phyloP scores from a whole-genome alignment of 2,329 filamentous ascomycete genomes.

The Alternaria sp. region DNA sequence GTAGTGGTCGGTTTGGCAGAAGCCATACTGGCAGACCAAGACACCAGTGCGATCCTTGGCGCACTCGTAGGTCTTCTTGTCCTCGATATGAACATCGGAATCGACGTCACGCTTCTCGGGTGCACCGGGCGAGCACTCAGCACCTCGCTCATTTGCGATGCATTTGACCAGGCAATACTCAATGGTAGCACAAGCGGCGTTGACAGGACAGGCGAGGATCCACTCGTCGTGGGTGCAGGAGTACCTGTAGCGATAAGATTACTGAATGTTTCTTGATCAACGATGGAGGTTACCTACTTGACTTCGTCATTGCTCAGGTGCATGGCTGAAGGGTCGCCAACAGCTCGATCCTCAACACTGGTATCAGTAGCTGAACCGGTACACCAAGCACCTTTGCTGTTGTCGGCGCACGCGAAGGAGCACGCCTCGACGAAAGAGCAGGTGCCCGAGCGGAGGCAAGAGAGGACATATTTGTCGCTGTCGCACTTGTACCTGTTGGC shows the following conservation, averaged over 20 bases:
- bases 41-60: conserved; percentile 12
- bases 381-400: neutral
- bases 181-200: too few species aligned
- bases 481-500: conserved; percentile 1
- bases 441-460: neutral
- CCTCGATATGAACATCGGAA: neutral
- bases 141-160: too few species aligned
- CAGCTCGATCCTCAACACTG: too few species aligned
- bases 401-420: neutral
- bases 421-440: neutral
- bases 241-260: too few species aligned
- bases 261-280: too few species aligned
- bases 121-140: neutral
- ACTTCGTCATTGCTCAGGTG: too few species aligned
- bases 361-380: too few species aligned
- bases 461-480: neutral
- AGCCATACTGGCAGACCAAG: conserved; percentile 16
- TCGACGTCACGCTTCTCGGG: neutral
- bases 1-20: conserved; percentile 18
- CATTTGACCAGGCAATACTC: too few species aligned
- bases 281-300: too few species aligned
- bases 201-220: too few species aligned
- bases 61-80: conserved; percentile 8
- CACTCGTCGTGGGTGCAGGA: too few species aligned
- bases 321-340: too few species aligned